A percentile compares a stretch with the other conserved stretches of the same genome.
Conservation (phyloP, 257 asterid species). For the Scutellaria baicalensis region DNA sequence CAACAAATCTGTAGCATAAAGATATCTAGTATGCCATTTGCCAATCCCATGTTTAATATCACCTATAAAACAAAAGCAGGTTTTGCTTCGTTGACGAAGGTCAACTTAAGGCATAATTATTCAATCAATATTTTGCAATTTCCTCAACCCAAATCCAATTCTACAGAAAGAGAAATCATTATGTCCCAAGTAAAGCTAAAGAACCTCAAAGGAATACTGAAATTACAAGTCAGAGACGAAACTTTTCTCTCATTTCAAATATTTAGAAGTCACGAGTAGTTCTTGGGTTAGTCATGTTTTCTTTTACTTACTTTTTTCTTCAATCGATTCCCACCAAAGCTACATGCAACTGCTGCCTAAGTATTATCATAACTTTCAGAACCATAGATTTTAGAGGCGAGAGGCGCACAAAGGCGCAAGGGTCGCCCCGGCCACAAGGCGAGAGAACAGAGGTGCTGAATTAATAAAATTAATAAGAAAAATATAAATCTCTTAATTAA, state of each 20-base stretch:
- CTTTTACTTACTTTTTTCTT: neutral
- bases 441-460: no score
- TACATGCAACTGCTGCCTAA: neutral
- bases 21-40: neutral
- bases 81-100: neutral
- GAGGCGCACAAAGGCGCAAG: no score
- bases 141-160: neutral
- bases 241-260: neutral
- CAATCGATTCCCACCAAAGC: neutral
- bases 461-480: no score
- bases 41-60: neutral
- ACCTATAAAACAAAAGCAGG: neutral
- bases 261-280: neutral
- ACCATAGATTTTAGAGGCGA: neutral
- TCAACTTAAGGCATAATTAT: neutral
- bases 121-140: neutral
- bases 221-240: neutral
- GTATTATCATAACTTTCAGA: neutral
- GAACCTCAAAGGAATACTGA: neutral
- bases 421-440: no score
- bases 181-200: neutral
- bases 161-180: neutral
- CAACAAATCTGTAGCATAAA: neutral
- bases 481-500: no score
- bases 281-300: neutral